Evolutionary conservation across 306 rosid genomes (phyloP).

Genomic region (Quercus bicolor): DNA sequence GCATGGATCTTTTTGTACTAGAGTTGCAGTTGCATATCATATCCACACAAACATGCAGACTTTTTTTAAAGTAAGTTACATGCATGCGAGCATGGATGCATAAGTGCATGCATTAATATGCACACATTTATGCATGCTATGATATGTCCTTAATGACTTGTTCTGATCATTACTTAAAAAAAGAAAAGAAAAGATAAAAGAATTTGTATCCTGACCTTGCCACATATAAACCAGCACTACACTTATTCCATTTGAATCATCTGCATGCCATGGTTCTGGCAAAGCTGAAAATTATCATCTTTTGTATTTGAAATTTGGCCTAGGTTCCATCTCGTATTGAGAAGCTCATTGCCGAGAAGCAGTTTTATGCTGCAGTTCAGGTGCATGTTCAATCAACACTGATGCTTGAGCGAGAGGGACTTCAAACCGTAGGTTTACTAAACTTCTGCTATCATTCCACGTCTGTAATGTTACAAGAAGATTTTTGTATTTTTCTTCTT

Average conservation of each 20-base stretch:
- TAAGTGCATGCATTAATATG: background rate
- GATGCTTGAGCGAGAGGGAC: slow-evolving; percentile 95
- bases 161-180: background rate
- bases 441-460: slow-evolving; percentile 15
- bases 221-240: slow-evolving; percentile 1
- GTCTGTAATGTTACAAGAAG: slow-evolving; percentile 7
- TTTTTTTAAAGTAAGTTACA: background rate
- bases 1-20: slow-evolving; percentile 19
- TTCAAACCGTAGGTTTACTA: slow-evolving; percentile 72
- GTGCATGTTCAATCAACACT: slow-evolving; percentile 80
- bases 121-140: background rate
- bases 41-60: background rate
- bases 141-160: slow-evolving; percentile 2
- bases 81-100: slow-evolving; percentile 6
- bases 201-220: background rate
- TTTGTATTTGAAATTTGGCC: slow-evolving; percentile 22
- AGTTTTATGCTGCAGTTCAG: slow-evolving; percentile 95
- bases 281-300: slow-evolving; percentile 26
- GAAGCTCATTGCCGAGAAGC: slow-evolving; percentile 85
- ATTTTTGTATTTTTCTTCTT: slow-evolving; percentile 8
- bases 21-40: slow-evolving; percentile 16
- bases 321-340: slow-evolving; percentile 97
- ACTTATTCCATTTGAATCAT: slow-evolving; percentile 8
- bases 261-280: slow-evolving; percentile 11
- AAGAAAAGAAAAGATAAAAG: background rate